phyloP scores from a whole-genome alignment of 108 stramenopile genomes.

The Schizochytrium sp. region DNA sequence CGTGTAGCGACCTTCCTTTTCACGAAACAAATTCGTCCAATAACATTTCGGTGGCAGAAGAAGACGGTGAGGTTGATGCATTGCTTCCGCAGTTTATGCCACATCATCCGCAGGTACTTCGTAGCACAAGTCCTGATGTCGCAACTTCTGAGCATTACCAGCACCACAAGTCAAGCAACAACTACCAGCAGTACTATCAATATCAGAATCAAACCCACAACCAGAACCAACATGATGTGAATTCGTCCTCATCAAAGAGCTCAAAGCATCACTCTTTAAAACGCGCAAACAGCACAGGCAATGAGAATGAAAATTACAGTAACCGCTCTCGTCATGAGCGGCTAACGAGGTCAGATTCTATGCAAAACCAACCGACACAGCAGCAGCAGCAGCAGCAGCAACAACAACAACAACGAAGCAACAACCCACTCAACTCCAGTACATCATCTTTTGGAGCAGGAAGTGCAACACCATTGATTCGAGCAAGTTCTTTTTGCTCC shows the following conservation, averaged over 20 bases:
- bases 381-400: constrained; percentile 39
- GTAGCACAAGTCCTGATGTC: constrained; percentile 16
- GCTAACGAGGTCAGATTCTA: not conserved
- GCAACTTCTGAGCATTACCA: not conserved
- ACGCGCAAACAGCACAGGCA: too few species aligned
- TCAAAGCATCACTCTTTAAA: too few species aligned
- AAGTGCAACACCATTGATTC: constrained; percentile 22
- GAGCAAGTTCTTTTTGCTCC: constrained; percentile 4
- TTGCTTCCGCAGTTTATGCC: not conserved
- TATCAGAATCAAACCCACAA: too few species aligned
- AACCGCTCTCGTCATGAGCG: not conserved
- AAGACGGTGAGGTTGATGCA: not conserved
- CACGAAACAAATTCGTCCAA: not conserved
- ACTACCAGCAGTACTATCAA: not conserved
- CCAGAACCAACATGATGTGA: too few species aligned
- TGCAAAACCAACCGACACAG: not conserved
- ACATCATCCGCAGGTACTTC: not conserved
- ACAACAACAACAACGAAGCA: not conserved
- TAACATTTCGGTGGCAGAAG: not conserved
- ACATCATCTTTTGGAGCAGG: constrained; percentile 11
- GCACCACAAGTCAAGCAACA: not conserved
- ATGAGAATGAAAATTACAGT: not conserved
- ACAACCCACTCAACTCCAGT: not conserved
- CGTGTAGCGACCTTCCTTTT: constrained; percentile 36
- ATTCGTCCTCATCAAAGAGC: not conserved